phyloP scores from a whole-genome alignment of 495 filamentous ascomycete genomes.

The Hypoxylon fuscum region DNA sequence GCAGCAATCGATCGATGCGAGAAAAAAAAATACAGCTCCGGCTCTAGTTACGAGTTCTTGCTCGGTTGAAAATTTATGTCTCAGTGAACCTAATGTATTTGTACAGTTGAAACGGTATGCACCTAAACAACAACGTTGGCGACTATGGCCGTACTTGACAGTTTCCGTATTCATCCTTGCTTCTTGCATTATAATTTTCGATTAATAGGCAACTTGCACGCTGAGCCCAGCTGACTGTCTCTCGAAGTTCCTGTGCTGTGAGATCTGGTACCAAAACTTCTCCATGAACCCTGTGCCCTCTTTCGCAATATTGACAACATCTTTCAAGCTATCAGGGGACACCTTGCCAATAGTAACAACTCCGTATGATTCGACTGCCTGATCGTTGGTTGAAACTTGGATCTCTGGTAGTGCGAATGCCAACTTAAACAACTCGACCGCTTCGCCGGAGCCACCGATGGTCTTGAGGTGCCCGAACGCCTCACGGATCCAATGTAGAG shows the following conservation, averaged over 20 bases:
- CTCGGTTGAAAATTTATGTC: too few species aligned
- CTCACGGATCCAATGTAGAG: slow-evolving; percentile 84
- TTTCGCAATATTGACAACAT: slow-evolving; percentile 66
- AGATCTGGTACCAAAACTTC: slow-evolving; percentile 69
- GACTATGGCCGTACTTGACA: too few species aligned
- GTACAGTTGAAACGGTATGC: too few species aligned
- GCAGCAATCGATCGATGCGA: too few species aligned
- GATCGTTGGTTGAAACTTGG: slow-evolving; percentile 53
- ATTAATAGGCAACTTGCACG: slow-evolving; percentile 54
- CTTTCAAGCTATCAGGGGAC: slow-evolving; percentile 62
- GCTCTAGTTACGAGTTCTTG: too few species aligned
- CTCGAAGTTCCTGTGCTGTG: slow-evolving; percentile 74
- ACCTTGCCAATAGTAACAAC: slow-evolving; percentile 68
- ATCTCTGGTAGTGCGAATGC: slow-evolving; percentile 67
- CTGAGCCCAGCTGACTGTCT: slow-evolving; percentile 76
- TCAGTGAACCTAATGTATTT: too few species aligned
- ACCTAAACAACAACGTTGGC: too few species aligned
- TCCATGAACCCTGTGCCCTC: slow-evolving; percentile 70
- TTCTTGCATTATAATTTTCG: neutral
- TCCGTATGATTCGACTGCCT: slow-evolving; percentile 73
- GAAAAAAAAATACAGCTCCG: too few species aligned
- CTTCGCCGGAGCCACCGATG: slow-evolving; percentile 78
- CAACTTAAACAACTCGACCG: slow-evolving; percentile 68
- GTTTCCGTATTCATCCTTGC: too few species aligned
- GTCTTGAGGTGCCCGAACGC: slow-evolving; percentile 83